phyloP scores from a whole-genome alignment of 2,329 filamentous ascomycete species.

The Stagonosporopsis chrysanthemi region DNA sequence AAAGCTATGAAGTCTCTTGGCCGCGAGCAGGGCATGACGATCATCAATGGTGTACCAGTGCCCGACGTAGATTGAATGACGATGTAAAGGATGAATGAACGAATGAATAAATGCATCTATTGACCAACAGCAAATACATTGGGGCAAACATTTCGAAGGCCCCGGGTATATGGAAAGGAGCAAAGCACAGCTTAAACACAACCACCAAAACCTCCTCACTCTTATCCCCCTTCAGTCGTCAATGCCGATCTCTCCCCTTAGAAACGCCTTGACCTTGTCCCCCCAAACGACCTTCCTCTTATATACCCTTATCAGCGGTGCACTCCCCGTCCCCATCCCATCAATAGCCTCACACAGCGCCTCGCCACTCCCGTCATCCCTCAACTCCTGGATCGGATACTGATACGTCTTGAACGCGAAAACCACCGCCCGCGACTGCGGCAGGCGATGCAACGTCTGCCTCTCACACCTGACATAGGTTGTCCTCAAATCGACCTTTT shows the following conservation, averaged over 20 bases:
- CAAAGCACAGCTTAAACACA: not conserved
- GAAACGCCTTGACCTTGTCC: constrained; percentile 60
- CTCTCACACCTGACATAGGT: constrained; percentile 63
- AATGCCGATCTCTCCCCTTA: constrained; percentile 44
- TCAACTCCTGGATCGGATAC: constrained; percentile 63
- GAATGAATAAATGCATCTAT: not conserved
- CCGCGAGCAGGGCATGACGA: constrained; percentile 66
- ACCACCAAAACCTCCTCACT: not conserved
- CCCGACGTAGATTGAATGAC: constrained; percentile 66
- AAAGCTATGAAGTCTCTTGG: constrained; percentile 73
- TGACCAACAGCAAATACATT: not conserved
- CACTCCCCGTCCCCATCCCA: constrained; percentile 64
- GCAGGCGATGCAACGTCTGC: constrained; percentile 68
- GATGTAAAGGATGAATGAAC: not conserved
- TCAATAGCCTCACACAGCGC: constrained; percentile 66
- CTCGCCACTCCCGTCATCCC: constrained; percentile 63
- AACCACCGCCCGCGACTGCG: constrained; percentile 61
- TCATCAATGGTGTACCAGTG: constrained; percentile 78
- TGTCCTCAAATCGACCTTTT: constrained; percentile 53
- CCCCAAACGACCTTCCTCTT: constrained; percentile 66
- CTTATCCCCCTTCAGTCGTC: constrained; percentile 9
- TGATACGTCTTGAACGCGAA: constrained; percentile 70
- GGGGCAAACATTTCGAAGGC: constrained; percentile 14
- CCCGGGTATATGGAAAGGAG: constrained; percentile 6
- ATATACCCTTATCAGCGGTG: constrained; percentile 65